These are phyloP conservation scores for Rosa multiflora DNA, from an alignment of 306 rosid genomes.

Conservation along the genomic window DNA sequence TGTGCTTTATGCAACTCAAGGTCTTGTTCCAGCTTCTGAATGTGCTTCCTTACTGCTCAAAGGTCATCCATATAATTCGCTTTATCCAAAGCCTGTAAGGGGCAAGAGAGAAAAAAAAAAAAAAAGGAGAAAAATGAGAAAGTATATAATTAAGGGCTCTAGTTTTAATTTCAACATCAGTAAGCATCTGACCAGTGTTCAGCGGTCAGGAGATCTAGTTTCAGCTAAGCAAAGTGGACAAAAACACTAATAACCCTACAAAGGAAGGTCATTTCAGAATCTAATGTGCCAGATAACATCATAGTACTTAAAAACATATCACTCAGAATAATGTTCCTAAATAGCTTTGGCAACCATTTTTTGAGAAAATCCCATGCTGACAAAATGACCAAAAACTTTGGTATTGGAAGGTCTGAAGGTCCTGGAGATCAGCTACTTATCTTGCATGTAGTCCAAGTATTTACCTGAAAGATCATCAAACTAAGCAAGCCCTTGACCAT, in stretches of 20 bases:
- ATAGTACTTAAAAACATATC: no score
- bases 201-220: neutral
- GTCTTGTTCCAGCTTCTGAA: slow-evolving; percentile 76
- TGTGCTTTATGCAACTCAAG: slow-evolving; percentile 71
- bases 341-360: no score
- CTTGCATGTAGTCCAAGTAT: neutral
- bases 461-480: neutral
- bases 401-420: no score
- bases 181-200: neutral
- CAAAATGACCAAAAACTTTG: no score
- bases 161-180: neutral
- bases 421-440: no score
- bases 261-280: no score
- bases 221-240: no score
- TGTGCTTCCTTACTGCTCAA: slow-evolving; percentile 75
- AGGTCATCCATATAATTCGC: slow-evolving; percentile 83
- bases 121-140: neutral
- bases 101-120: slow-evolving; percentile 12
- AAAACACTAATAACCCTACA: no score
- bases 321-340: no score
- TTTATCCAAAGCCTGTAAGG: slow-evolving; percentile 82
- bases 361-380: no score
- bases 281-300: no score
- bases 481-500: neutral
- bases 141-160: no score